phyloP scores from a whole-genome alignment of 2,329 filamentous ascomycete genomes.

The Colletotrichum cordylinicola region DNA sequence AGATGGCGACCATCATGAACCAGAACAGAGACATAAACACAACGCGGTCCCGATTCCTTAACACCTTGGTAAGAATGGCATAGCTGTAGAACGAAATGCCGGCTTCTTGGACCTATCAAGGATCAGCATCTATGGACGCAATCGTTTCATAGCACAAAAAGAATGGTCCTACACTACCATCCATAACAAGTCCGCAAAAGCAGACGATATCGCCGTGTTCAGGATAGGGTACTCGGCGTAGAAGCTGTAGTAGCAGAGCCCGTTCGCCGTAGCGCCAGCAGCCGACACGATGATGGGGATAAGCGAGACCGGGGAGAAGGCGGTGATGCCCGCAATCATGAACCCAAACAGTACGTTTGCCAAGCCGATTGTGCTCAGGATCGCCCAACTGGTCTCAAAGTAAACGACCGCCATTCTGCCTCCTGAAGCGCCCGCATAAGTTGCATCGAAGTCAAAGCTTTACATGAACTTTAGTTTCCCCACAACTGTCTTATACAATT shows the following conservation, averaged over 20 bases:
- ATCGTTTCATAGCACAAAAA: background rate
- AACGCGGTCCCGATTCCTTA: slow-evolving; percentile 44
- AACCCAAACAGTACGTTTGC: slow-evolving; percentile 42
- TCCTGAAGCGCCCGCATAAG: background rate
- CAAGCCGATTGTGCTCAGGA: slow-evolving; percentile 48
- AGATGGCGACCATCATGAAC: slow-evolving; percentile 59
- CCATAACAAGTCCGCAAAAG: slow-evolving; percentile 44
- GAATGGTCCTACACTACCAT: slow-evolving; percentile 33
- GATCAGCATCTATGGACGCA: background rate
- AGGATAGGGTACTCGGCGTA: slow-evolving; percentile 31
- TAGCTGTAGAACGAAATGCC: slow-evolving; percentile 54
- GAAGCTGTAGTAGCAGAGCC: slow-evolving; percentile 26
- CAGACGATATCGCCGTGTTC: slow-evolving; percentile 38
- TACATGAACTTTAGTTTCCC: background rate
- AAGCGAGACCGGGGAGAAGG: slow-evolving; percentile 38
- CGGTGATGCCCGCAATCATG: slow-evolving; percentile 43
- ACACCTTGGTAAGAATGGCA: slow-evolving; percentile 54
- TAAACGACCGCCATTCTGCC: slow-evolving; percentile 29
- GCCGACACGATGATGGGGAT: slow-evolving; percentile 44
- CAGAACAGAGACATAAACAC: slow-evolving; percentile 61
- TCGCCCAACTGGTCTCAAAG: slow-evolving; percentile 48
- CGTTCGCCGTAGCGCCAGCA: slow-evolving; percentile 44
- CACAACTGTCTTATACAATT: background rate
- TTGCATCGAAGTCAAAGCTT: background rate
- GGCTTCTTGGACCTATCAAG: slow-evolving; percentile 44